phyloP scores from a whole-genome alignment of 768 basidiomycete species.

The Crassisporium funariophilum region DNA sequence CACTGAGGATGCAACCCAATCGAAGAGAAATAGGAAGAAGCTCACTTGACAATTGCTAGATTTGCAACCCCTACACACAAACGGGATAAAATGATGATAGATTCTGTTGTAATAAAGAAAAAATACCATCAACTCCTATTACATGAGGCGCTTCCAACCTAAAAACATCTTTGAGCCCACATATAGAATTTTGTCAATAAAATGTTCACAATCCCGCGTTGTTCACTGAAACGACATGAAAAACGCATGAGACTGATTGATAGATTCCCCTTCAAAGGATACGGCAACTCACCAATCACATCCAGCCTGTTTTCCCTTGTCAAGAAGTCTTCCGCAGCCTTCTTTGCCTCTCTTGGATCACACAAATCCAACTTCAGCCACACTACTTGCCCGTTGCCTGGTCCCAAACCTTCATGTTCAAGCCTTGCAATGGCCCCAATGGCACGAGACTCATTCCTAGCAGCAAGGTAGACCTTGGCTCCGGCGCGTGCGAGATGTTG shows the following conservation, averaged over 20 bases:
- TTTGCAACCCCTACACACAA: conserved; percentile 38
- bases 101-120: not conserved
- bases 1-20: not conserved
- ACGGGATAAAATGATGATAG: conserved; percentile 3
- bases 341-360: conserved; percentile 49
- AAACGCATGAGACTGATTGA: not conserved
- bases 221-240: conserved; percentile 41
- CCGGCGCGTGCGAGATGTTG: conserved; percentile 52
- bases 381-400: conserved; percentile 47
- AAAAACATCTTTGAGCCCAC: not conserved
- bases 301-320: conserved; percentile 54
- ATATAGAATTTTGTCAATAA: not conserved
- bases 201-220: conserved; percentile 55
- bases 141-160: conserved; percentile 10
- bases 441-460: conserved; percentile 48
- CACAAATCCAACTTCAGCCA: conserved; percentile 56
- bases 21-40: too few relatives aligned
- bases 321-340: conserved; percentile 51
- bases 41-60: too few relatives aligned
- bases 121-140: conserved; percentile 14
- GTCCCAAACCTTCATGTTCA: conserved; percentile 42
- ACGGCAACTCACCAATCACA: conserved; percentile 45
- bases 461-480: conserved; percentile 62
- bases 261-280: not conserved
- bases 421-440: conserved; percentile 50